Percentiles rank a stretch among this genome's conserved stretches.
These are phyloP conservation scores for Penicillium dipodomyicola DNA, from an alignment of 495 filamentous ascomycete genomes.

Conservation along the genomic window DNA sequence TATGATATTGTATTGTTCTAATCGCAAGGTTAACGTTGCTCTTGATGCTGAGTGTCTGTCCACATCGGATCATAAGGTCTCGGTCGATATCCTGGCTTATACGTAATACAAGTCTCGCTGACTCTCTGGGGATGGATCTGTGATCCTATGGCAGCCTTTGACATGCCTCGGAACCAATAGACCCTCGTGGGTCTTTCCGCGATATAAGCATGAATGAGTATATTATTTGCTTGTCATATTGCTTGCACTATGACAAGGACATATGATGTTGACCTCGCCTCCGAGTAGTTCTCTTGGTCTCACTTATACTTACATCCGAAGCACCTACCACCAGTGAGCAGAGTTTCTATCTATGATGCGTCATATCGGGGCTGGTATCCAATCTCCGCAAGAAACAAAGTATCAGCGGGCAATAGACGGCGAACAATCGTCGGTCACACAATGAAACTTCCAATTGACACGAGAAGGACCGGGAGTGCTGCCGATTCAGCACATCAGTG, in stretches of 20 bases:
- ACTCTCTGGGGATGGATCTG: background rate
- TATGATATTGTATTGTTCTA: background rate
- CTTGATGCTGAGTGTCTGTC: background rate
- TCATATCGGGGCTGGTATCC: background rate
- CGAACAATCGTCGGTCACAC: background rate
- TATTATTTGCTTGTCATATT: background rate
- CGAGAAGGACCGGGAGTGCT: background rate
- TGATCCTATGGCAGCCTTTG: background rate
- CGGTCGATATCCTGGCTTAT: background rate
- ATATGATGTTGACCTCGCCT: background rate
- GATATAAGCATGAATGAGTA: background rate
- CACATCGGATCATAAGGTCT: background rate
- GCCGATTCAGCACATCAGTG: background rate
- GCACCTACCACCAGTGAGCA: background rate
- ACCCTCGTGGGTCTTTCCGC: background rate
- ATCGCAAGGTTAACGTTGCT: background rate
- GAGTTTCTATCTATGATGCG: background rate
- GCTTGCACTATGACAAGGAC: background rate
- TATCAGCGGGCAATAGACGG: background rate
- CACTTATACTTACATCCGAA: background rate
- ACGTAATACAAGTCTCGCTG: background rate
- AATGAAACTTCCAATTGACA: background rate
- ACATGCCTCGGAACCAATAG: background rate
- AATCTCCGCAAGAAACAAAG: background rate
- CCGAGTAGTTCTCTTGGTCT: background rate